These are phyloP conservation scores for Saccharomycopsis hybrid DNA, from an alignment of 1,139 yeast species.

Conservation along the genomic window DNA sequence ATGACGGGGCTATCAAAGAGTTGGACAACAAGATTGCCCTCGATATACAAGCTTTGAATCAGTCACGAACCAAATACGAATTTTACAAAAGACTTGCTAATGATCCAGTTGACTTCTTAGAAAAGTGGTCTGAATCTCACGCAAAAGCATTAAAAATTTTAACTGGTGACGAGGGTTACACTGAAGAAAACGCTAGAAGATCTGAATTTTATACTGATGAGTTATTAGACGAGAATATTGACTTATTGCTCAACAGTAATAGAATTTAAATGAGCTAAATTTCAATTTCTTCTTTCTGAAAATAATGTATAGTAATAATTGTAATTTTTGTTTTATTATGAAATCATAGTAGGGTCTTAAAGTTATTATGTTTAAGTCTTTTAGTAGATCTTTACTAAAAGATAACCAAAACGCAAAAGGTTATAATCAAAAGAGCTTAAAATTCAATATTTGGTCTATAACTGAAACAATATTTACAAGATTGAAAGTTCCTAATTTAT, in stretches of 20 bases:
- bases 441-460: too few relatives aligned
- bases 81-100: conserved; percentile 70
- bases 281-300: neutral
- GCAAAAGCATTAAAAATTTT: conserved; percentile 69
- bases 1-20: conserved; percentile 46
- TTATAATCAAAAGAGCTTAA: too few relatives aligned
- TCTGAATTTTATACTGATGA: conserved; percentile 77
- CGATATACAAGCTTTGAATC: conserved; percentile 61
- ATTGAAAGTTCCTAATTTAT: too few relatives aligned
- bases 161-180: conserved; percentile 82
- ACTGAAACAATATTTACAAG: too few relatives aligned
- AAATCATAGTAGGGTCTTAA: too few relatives aligned
- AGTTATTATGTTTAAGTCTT: too few relatives aligned
- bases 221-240: conserved; percentile 68
- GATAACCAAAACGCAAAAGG: too few relatives aligned
- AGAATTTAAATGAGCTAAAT: conserved; percentile 5
- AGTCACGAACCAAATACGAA: conserved; percentile 54
- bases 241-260: conserved; percentile 52
- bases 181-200: conserved; percentile 83
- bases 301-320: neutral
- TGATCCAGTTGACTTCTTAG: conserved; percentile 71
- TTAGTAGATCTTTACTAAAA: too few relatives aligned
- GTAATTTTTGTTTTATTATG: too few relatives aligned
- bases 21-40: conserved; percentile 56
- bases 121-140: conserved; percentile 69